phyloP scores from a whole-genome alignment of 495 filamentous ascomycete genomes.

The Rhizodiscina lignyota region DNA sequence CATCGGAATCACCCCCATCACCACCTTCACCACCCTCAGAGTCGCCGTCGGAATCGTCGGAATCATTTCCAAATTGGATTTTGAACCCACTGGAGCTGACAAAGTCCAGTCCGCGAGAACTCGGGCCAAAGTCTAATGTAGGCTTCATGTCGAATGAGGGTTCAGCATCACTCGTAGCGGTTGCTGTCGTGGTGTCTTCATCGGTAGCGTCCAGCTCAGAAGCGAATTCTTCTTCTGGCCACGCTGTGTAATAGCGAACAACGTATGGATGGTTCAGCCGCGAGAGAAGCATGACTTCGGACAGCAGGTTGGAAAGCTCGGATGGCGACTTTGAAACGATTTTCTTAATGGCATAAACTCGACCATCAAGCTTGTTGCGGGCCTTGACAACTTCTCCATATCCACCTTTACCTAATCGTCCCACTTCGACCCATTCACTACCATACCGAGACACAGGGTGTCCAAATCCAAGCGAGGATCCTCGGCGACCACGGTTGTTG shows the following conservation, averaged over 20 bases:
- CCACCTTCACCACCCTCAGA: no score
- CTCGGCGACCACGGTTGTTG: constrained; percentile 6
- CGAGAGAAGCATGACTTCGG: constrained; percentile 80
- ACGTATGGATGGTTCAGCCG: constrained; percentile 90
- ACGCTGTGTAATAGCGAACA: constrained; percentile 88
- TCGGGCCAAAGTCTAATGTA: constrained; percentile 16
- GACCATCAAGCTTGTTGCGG: constrained; percentile 80
- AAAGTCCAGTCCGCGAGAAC: constrained; percentile 74
- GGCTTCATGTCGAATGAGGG: no score
- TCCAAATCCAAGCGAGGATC: constrained; percentile 8
- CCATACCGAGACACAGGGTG: constrained; percentile 51
- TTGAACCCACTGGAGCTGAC: constrained; percentile 76
- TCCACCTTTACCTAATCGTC: constrained; percentile 77
- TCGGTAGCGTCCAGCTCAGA: no score
- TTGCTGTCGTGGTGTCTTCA: no score
- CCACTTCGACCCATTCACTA: constrained; percentile 80
- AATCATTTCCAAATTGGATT: constrained; percentile 60
- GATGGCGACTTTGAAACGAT: constrained; percentile 68
- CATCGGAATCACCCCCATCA: no score
- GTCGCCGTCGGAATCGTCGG: no score
- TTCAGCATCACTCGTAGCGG: no score
- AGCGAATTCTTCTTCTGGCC: constrained; percentile 86
- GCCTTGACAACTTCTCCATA: constrained; percentile 97
- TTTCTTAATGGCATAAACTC: constrained; percentile 92
- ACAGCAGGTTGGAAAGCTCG: constrained; percentile 70